Evolutionary conservation across 805 yeast species (phyloP).

Genomic region (Candida saitoana): DNA sequence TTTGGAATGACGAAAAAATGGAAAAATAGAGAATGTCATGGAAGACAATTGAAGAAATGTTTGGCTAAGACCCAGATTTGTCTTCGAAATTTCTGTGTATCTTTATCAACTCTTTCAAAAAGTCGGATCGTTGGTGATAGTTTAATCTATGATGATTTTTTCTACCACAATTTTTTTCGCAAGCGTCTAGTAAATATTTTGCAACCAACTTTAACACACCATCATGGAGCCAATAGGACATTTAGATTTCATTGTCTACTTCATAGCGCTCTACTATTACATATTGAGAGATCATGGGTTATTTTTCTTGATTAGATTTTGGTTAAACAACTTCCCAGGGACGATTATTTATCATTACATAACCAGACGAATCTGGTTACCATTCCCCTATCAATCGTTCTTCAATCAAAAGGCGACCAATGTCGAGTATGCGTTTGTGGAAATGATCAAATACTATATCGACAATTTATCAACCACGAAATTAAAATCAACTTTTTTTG

Average conservation of each 20-base stretch:
- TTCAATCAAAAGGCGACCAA: constrained; percentile 21
- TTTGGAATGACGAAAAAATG: too few species aligned
- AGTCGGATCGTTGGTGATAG: too few species aligned
- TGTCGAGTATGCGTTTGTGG: constrained; percentile 9
- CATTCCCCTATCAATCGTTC: constrained; percentile 16
- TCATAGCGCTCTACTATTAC: constrained; percentile 15
- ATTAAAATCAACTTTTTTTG: constrained; percentile 7
- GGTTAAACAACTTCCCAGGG: constrained; percentile 13
- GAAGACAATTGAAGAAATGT: too few species aligned
- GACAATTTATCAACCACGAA: not conserved
- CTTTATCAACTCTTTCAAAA: too few species aligned
- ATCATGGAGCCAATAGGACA: constrained; percentile 12
- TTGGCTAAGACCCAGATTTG: too few species aligned
- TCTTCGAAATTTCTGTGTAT: too few species aligned
- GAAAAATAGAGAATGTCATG: too few species aligned
- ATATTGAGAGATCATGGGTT: constrained; percentile 21
- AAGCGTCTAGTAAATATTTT: not conserved
- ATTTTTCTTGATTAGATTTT: constrained; percentile 13
- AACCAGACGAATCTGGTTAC: constrained; percentile 7
- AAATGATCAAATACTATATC: constrained; percentile 9
- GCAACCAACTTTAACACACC: constrained; percentile 1
- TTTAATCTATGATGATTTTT: too few species aligned
- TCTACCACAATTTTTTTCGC: not conserved
- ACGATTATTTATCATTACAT: constrained; percentile 8
- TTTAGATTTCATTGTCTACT: constrained; percentile 21